A percentile compares a stretch with the other conserved stretches of the same genome.
phyloP scores from a whole-genome alignment of 1,139 yeast species.

The Hyphopichia buzzinii region DNA sequence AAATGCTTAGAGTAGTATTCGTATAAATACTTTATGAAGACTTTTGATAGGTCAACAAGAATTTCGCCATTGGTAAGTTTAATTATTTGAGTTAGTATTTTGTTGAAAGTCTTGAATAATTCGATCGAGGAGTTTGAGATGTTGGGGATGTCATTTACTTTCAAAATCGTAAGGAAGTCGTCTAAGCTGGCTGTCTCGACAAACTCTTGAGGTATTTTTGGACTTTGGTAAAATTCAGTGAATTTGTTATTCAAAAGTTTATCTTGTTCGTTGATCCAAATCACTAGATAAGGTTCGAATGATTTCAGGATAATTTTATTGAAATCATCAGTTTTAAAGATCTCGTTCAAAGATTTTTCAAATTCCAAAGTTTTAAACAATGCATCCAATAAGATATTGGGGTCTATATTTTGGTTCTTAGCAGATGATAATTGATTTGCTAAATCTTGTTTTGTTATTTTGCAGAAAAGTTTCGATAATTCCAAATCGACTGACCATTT shows the following conservation, averaged over 20 bases:
- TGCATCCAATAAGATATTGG: constrained; percentile 54
- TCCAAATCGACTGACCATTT: constrained; percentile 70
- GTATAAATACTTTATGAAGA: constrained; percentile 66
- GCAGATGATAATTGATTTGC: constrained; percentile 23
- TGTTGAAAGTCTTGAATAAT: constrained; percentile 72
- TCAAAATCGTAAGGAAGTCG: constrained; percentile 33
- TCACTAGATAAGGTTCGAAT: constrained; percentile 78
- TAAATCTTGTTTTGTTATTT: constrained; percentile 67
- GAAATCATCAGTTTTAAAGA: constrained; percentile 45
- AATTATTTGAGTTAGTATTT: constrained; percentile 69
- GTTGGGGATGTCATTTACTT: constrained; percentile 48
- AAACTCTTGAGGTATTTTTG: constrained; percentile 43
- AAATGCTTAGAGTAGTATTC: constrained; percentile 65
- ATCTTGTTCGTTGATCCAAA: constrained; percentile 92
- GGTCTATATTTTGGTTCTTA: constrained; percentile 34
- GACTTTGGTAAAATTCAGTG: constrained; percentile 52
- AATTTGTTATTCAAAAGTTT: constrained; percentile 59
- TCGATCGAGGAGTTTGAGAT: constrained; percentile 86
- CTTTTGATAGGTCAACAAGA: constrained; percentile 56
- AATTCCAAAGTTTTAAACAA: constrained; percentile 55
- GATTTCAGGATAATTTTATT: constrained; percentile 62
- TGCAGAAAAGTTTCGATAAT: constrained; percentile 63
- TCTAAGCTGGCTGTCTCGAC: constrained; percentile 18
- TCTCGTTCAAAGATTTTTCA: constrained; percentile 66
- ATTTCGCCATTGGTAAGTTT: constrained; percentile 72